Evolutionary conservation across 352 stramenopile genomes (phyloP).

Genomic region (Pythium vanterpoolii): DNA sequence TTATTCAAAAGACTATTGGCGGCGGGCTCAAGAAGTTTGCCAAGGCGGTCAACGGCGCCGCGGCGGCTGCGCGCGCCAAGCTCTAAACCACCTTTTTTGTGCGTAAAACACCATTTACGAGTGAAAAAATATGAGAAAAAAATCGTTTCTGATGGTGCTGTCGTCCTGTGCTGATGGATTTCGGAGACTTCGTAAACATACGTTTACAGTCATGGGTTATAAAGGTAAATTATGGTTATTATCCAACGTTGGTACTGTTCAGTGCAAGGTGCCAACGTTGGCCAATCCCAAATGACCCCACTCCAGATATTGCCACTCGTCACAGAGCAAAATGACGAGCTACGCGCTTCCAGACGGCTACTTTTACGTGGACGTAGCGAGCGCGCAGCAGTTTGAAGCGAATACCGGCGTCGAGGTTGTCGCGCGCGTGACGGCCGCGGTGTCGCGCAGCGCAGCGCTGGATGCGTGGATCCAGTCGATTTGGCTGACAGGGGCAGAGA

Average conservation of each 20-base stretch:
- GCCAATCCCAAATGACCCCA: background rate
- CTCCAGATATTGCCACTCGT: background rate
- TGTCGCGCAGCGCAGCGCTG: background rate
- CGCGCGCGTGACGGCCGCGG: background rate
- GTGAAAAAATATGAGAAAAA: background rate
- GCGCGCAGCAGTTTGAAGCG: conserved; percentile 1
- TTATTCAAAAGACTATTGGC: conserved; percentile 9
- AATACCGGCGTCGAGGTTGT: conserved; percentile 5
- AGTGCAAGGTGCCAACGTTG: too few species aligned
- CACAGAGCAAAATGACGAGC: background rate
- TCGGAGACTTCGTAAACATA: too few species aligned
- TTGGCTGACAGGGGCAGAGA: background rate
- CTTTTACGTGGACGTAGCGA: conserved; percentile 2
- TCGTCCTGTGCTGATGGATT: too few species aligned
- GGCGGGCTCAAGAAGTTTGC: conserved; percentile 7
- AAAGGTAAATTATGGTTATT: too few species aligned
- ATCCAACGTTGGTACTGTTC: too few species aligned
- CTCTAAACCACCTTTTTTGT: background rate
- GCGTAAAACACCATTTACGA: background rate
- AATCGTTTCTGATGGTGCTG: background rate
- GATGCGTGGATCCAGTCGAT: conserved; percentile 12
- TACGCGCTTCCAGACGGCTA: conserved; percentile 6
- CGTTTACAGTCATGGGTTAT: too few species aligned
- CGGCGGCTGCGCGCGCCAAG: background rate
- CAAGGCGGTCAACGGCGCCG: background rate